These are phyloP conservation scores for Xylariaceae sp. DNA, from an alignment of 2,329 filamentous ascomycete genomes.

Conservation along the genomic window DNA sequence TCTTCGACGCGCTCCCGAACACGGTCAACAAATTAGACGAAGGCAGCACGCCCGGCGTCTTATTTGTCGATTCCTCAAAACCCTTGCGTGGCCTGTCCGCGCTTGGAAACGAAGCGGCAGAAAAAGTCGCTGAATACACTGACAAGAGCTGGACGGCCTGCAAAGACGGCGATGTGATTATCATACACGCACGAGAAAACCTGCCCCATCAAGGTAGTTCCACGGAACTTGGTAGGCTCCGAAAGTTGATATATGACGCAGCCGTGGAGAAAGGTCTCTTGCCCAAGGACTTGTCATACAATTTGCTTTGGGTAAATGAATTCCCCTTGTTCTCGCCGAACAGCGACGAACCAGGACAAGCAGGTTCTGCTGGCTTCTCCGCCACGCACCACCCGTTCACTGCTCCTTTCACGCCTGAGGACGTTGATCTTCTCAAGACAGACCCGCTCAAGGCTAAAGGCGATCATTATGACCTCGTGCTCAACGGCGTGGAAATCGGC, in stretches of 20 bases:
- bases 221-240: slow-evolving; percentile 63
- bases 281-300: slow-evolving; percentile 44
- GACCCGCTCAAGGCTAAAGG: slow-evolving; percentile 68
- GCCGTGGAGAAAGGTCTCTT: slow-evolving; percentile 61
- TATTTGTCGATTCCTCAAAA: slow-evolving; percentile 66
- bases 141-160: slow-evolving; percentile 31
- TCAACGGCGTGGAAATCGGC: slow-evolving; percentile 91
- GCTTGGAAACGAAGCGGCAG: slow-evolving; percentile 29
- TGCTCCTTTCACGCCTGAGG: slow-evolving; percentile 64
- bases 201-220: slow-evolving; percentile 63
- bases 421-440: slow-evolving; percentile 67
- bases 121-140: slow-evolving; percentile 22
- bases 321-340: slow-evolving; percentile 89
- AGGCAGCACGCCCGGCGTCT: slow-evolving; percentile 72
- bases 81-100: slow-evolving; percentile 68
- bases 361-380: slow-evolving; percentile 70
- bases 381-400: slow-evolving; percentile 97
- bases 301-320: slow-evolving; percentile 78
- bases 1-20: slow-evolving; percentile 61
- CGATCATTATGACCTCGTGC: slow-evolving; percentile 91
- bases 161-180: slow-evolving; percentile 69
- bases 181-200: slow-evolving; percentile 72
- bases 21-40: slow-evolving; percentile 58
- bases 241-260: slow-evolving; percentile 61
- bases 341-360: slow-evolving; percentile 64